Evolutionary conservation across 345 rosid species (phyloP), one percentile per base, ranked within the genome.

Genomic region (Murraya paniculata): DNA sequence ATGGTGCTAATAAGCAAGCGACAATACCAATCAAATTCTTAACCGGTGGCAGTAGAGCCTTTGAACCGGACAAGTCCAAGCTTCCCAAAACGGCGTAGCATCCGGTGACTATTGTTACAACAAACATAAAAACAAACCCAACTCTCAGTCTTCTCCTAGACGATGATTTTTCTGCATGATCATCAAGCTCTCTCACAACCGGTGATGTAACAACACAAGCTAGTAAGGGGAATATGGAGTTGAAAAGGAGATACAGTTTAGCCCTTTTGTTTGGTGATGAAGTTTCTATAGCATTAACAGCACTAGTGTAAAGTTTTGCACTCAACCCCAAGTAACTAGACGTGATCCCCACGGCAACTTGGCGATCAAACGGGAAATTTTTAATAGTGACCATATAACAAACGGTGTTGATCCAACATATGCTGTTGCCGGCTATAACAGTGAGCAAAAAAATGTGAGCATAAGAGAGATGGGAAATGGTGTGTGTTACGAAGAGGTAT

Each of bases 341-440:
- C 48, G 88, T 87, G 57, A 96, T 75, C n/a, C 99, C 99, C 0
- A 89, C 91, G 0, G 93, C 93, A 0, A 90, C 87, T 61, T 92
- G 97, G 21, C 89, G 88, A 35, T 89, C 82, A 28, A 64, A 27
- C 0, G 94, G 89, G 71, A 93, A 92, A 62, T 86, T 90, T 2
- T 78, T 76, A 31, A 92, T 95, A 0, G 83, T 80, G 0, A 88
- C 91, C 2, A 89, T 74, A 68, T 90, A 93, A 53, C 91, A 89
- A 22, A 91, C 99, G 0, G 99, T 93, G 85, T 95, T 95, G 84
- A 95, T 87, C 98, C 98, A 95, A 53, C 98, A 95, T n/a, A 95
- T 92, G 79, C 99, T 92, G 79, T 94, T 94, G 65, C 98, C 99
- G 5, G 97, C 97, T 21, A 96, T 10, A 25, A 91, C 85, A 21